Base-by-base conservation (phyloP, 495 filamentous ascomycete genomes). In the Parathielavia hyrcaniae region DNA sequence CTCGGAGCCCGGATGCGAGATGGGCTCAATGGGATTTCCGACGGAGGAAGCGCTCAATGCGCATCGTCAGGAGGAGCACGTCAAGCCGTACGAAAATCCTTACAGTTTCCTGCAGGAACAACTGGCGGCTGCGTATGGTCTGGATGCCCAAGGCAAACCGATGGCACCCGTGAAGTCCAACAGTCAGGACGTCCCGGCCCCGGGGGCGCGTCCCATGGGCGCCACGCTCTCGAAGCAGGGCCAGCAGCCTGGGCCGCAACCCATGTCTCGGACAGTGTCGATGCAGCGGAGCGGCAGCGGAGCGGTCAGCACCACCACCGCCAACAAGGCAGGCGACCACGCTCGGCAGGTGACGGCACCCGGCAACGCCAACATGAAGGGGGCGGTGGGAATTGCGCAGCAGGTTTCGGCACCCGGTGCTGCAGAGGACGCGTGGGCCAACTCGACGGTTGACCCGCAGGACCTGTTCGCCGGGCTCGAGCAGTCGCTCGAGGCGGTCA, bases 61-160 rank as follows among this genome's bases (percentile, higher is more conserved):
- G 12, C 83, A 86, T 61, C 66, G 65, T 17, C 70, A 77, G 30
- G 76, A 81, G 34, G 81, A 80, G 64, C 83, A 86, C 51, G 61
- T 75, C 39, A 77, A 73, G 53, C 79, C 79, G 19, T 68, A 75
- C 2, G 72, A 77, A 43, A 71, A 86, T 55, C 79, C 83, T 0
- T n/a, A 75, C 6, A 71, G 73, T 34, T 86, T 73, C 58, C 65
- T 72, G 13, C 40, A 73, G 11, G 80, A 83, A 17, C 73, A 67
- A 30, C 62, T 80, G 13, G 75, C 77, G 11, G 41, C 61, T 32
- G 64, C 67, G 4, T 62, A 81, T 3, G 75, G 71, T 20, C 59
- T 82, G 40, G 79, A 82, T 58, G 20, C 66, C 40, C 73, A 82
- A 38, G 79, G 77, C n/a, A 70, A 70, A 16, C 13, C 60, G 1